Evolutionary conservation across 2,329 filamentous ascomycete genomes (phyloP).

Genomic region (Exophiala sp.): DNA sequence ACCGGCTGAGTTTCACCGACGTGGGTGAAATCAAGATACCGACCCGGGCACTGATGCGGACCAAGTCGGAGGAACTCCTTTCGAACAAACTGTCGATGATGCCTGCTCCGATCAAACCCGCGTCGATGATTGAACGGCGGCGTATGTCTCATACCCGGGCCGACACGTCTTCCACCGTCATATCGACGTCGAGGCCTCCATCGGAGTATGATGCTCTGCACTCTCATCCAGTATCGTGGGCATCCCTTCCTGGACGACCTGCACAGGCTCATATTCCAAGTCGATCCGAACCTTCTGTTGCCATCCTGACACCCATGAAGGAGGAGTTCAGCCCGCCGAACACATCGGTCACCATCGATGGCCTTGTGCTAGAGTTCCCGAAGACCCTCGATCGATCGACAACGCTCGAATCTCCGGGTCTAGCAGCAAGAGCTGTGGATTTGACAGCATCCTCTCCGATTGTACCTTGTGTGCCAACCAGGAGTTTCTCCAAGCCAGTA

Average conservation of each 20-base stretch:
- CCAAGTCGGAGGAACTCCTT: conserved; percentile 26
- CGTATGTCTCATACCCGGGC: conserved; percentile 13
- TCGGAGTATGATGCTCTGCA: conserved; percentile 28
- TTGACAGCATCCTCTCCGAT: too few species aligned
- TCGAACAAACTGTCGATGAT: conserved; percentile 15
- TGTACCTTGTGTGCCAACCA: conserved; percentile 5
- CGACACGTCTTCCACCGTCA: conserved; percentile 20
- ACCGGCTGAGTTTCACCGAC: conserved; percentile 35
- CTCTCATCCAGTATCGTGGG: conserved; percentile 29
- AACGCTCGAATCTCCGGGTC: not conserved
- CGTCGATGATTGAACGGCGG: conserved; percentile 27
- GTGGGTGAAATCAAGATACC: conserved; percentile 31
- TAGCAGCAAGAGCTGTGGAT: too few species aligned
- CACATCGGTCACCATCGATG: conserved; percentile 24
- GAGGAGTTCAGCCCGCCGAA: conserved; percentile 27
- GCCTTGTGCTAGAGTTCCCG: conserved; percentile 20
- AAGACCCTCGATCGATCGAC: conserved; percentile 5
- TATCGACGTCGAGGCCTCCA: conserved; percentile 23
- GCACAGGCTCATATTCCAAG: conserved; percentile 30
- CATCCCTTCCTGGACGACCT: conserved; percentile 26
- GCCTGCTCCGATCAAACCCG: conserved; percentile 19
- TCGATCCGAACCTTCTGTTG: conserved; percentile 24
- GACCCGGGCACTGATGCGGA: conserved; percentile 32
- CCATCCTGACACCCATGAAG: conserved; percentile 26
- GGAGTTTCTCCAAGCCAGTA: conserved; percentile 20